These are phyloP conservation scores for Exophiala oligosperma DNA, from an alignment of 2,329 filamentous ascomycete species.

Conservation along the genomic window DNA sequence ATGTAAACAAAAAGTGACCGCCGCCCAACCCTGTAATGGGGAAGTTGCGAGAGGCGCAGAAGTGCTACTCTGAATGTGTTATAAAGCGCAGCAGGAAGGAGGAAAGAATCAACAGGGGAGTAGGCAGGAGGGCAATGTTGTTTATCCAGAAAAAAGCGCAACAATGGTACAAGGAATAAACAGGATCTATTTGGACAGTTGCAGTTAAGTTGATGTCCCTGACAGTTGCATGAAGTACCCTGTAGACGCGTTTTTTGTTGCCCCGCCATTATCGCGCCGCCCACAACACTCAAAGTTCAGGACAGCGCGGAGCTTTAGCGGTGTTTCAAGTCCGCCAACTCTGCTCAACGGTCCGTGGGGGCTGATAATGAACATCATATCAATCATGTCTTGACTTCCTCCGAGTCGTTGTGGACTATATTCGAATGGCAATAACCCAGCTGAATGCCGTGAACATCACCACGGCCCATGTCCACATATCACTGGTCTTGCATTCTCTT, in stretches of 20 bases:
- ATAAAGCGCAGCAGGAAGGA: neutral
- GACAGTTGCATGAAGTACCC: neutral
- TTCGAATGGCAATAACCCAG: no score
- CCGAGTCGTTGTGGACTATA: neutral
- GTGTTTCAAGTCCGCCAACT: neutral
- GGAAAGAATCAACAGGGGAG: neutral
- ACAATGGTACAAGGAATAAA: neutral
- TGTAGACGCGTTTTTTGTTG: slow-evolving; percentile 3
- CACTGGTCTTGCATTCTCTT: no score
- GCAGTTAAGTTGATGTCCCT: neutral
- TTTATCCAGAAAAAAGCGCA: slow-evolving; percentile 1
- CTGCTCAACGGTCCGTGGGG: neutral
- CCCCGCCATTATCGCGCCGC: neutral
- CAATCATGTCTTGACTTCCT: neutral
- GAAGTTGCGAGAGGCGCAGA: neutral
- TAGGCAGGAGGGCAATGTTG: neutral
- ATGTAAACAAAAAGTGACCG: no score
- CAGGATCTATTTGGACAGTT: neutral
- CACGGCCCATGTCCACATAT: no score
- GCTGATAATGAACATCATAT: neutral
- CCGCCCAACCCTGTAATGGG: no score
- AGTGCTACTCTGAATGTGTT: neutral
- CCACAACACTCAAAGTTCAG: neutral
- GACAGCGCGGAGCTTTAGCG: neutral
- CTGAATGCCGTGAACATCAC: no score